Base-by-base conservation (phyloP, 1,139 yeast species). In the Kluyveromyces marxianus region DNA sequence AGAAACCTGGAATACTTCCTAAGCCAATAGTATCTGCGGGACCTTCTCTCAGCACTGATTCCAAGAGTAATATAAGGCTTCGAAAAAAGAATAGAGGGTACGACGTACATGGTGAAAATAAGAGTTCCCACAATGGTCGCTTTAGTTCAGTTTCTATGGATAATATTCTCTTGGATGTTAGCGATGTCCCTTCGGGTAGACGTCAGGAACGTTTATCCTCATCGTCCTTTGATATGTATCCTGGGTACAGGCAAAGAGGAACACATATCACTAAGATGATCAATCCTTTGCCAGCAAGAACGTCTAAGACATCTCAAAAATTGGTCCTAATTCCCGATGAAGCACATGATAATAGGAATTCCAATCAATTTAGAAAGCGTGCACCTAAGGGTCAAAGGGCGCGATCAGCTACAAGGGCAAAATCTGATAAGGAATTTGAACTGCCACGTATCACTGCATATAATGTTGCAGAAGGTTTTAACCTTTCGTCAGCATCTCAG, bases 361-460 rank as follows among this genome's bases (percentile, higher is more conserved):
- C 46, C 25, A 41, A 47, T 21, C 52, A 51, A n/a, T 54, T 52
- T 42, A 60, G 59, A 7, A 44, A 47, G 24, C 38, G 50, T 35
- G 46, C 51, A 25, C 33, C 48, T 7, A 30, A 35, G 10, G 34
- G 29, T 26, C 42, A 35, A 7, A 36, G 33, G 3, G 10, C n/a
- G 6, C 32, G 42, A 45, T 37, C 46, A 3, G 43, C 46, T 31
- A 53, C 55, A 40, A 51, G 57, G 39, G 46, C 89, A 1, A 68
- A 83, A 42, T 90, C 90, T 1, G 95, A 85, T 56, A 66, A 77
- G 45, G 85, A 81, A 3, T 79, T 76, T 35, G 85, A 80, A 53
- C 77, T 83, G 54, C 81, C 95, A 32, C 68, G 97, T 49, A 88
- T 89, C 54, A 89, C 97, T 0, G 97, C 97, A 0, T 90, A 90